These are phyloP conservation scores for Cornus kousa DNA, from an alignment of 148 eudicot genomes.

Conservation along the genomic window DNA sequence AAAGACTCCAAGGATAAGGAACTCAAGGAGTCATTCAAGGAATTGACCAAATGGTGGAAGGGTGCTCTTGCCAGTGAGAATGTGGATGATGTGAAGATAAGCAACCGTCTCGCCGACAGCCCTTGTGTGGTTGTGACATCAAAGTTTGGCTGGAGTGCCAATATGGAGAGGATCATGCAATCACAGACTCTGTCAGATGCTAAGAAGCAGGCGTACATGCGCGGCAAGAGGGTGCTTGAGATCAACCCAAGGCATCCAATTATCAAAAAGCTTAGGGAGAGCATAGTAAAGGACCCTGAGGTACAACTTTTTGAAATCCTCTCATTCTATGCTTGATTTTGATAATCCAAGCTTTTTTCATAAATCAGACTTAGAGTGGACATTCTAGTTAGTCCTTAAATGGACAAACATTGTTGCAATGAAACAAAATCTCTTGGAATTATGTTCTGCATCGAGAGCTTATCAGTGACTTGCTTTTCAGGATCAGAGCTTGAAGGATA, in stretches of 20 bases:
- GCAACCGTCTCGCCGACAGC: slow-evolving; percentile 94
- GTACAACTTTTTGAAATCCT: slow-evolving; percentile 27
- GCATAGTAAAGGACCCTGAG: slow-evolving; percentile 79
- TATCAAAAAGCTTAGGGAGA: slow-evolving; percentile 86
- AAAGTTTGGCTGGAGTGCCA: slow-evolving; percentile 95
- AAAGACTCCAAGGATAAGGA: slow-evolving; percentile 88
- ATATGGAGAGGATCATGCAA: slow-evolving; percentile 97
- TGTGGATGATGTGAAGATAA: slow-evolving; percentile 92
- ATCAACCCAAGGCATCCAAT: slow-evolving; percentile 98
- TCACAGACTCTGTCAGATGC: slow-evolving; percentile 91
- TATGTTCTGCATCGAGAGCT: no score
- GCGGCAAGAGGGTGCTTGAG: slow-evolving; percentile 95
- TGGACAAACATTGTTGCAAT: no score
- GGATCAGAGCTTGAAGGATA: slow-evolving; percentile 71
- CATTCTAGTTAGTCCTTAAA: no score
- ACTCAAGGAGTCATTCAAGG: slow-evolving; percentile 91
- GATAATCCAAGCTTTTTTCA: no score
- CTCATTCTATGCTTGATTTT: not conserved
- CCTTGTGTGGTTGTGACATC: slow-evolving; percentile 99
- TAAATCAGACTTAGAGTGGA: no score
- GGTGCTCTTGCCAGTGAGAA: slow-evolving; percentile 67
- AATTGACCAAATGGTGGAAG: slow-evolving; percentile 98
- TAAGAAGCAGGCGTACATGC: slow-evolving; percentile 91
- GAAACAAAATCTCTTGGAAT: no score
- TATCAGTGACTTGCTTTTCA: slow-evolving; percentile 19